A percentile compares a stretch with the other conserved stretches of the same genome.
Evolutionary conservation across 2,329 filamentous ascomycete genomes (phyloP).

Genomic region (Xylaria hypoxylon): DNA sequence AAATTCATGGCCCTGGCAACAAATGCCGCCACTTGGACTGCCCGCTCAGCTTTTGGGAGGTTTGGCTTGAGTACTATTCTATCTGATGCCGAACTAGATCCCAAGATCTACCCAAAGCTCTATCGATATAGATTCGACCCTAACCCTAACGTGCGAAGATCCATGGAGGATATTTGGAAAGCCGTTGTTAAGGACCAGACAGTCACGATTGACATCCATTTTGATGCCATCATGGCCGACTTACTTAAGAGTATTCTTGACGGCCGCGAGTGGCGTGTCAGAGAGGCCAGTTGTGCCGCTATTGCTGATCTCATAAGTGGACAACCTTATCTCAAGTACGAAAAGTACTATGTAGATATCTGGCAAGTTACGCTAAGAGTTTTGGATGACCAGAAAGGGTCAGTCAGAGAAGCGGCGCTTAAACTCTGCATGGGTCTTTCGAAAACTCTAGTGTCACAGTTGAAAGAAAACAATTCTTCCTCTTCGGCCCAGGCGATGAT

Average conservation of each 20-base stretch:
- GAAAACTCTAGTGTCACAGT: constrained; percentile 83
- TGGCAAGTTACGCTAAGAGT: constrained; percentile 91
- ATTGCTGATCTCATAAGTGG: constrained; percentile 90
- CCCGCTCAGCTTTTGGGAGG: constrained; percentile 92
- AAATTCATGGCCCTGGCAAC: constrained; percentile 98
- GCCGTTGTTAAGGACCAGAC: constrained; percentile 91
- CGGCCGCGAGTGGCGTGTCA: constrained; percentile 91
- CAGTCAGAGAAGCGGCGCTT: constrained; percentile 83
- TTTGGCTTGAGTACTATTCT: constrained; percentile 94
- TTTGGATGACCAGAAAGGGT: constrained; percentile 94
- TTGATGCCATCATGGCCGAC: constrained; percentile 90
- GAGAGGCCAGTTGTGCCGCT: constrained; percentile 91
- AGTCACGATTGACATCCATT: constrained; percentile 80
- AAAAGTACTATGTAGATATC: constrained; percentile 84
- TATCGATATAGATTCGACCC: constrained; percentile 96
- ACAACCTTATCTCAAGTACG: constrained; percentile 79
- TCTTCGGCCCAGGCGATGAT: constrained; percentile 83
- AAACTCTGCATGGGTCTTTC: constrained; percentile 86
- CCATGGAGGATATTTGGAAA: constrained; percentile 99
- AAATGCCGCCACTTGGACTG: constrained; percentile 97
- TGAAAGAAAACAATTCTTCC: constrained; percentile 80
- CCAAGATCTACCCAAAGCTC: constrained; percentile 94
- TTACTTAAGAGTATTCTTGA: constrained; percentile 82
- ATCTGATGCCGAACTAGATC: constrained; percentile 87
- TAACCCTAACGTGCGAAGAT: constrained; percentile 89